Evolutionary conservation across 768 basidiomycete genomes (phyloP).

Genomic region (Mycena leptocephala): DNA sequence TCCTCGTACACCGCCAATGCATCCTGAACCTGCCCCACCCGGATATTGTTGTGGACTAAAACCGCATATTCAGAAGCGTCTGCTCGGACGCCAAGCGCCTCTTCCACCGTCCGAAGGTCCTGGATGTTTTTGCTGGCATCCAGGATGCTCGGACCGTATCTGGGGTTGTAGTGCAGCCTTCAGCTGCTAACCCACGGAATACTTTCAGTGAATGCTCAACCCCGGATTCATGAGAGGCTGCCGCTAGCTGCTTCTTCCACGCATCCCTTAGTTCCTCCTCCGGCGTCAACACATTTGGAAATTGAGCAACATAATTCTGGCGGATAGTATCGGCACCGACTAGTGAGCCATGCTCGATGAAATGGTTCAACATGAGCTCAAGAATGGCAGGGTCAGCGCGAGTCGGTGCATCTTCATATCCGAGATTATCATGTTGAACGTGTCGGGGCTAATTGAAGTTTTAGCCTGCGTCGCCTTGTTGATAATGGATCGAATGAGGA

Average conservation of each 20-base stretch:
- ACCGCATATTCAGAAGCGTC: conserved; percentile 67
- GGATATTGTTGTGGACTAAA: conserved; percentile 68
- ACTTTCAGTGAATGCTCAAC: conserved; percentile 52
- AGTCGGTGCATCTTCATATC: conserved; percentile 64
- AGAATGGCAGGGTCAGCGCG: conserved; percentile 62
- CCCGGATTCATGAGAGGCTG: conserved; percentile 46
- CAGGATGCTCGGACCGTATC: conserved; percentile 60
- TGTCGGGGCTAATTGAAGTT: conserved; percentile 46
- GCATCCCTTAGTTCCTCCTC: conserved; percentile 31
- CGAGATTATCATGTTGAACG: conserved; percentile 60
- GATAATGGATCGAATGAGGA: conserved; percentile 65
- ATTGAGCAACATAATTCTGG: conserved; percentile 53
- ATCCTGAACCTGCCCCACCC: conserved; percentile 51
- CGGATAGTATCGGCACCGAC: conserved; percentile 57
- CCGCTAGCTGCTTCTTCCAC: conserved; percentile 36
- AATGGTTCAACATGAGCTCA: conserved; percentile 59
- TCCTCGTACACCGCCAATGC: conserved; percentile 69
- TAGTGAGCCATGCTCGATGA: conserved; percentile 55
- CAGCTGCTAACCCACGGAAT: conserved; percentile 51
- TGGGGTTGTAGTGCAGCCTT: conserved; percentile 48
- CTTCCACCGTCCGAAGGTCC: conserved; percentile 61
- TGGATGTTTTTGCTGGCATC: conserved; percentile 55
- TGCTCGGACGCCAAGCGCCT: conserved; percentile 57
- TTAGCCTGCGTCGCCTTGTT: conserved; percentile 46
- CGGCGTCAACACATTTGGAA: conserved; percentile 36